phyloP scores from a whole-genome alignment of 208 protist genomes.

The Lotmaria passim region DNA sequence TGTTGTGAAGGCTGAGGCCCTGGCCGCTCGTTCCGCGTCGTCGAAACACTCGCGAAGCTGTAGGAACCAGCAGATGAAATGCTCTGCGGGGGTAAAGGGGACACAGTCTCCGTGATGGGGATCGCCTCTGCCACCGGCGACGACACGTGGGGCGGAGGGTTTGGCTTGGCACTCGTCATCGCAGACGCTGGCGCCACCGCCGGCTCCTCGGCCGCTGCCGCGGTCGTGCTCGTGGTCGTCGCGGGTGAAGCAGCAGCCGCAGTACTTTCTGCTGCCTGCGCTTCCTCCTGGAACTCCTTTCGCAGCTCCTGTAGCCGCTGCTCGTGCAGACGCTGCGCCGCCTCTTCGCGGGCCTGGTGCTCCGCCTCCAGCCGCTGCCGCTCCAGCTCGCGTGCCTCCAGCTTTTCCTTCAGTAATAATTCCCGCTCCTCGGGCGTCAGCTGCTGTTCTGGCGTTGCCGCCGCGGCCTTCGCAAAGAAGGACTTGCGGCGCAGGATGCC shows the following conservation, averaged over 20 bases:
- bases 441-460: constrained; percentile 7
- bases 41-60: constrained; percentile 18
- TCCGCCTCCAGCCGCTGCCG: constrained; percentile 18
- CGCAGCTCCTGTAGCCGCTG: constrained; percentile 23
- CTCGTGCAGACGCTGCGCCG: constrained; percentile 6
- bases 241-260: background rate
- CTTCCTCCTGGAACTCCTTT: background rate
- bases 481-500: constrained; percentile 26
- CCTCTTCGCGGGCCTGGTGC: constrained; percentile 16
- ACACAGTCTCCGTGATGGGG: background rate
- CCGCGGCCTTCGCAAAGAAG: constrained; percentile 7
- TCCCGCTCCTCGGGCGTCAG: constrained; percentile 9
- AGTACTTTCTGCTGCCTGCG: background rate
- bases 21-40: constrained; percentile 3
- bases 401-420: constrained; percentile 8
- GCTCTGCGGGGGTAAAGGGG: background rate
- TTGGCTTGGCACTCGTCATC: background rate
- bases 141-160: background rate
- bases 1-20: background rate
- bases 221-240: background rate
- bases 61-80: constrained; percentile 15
- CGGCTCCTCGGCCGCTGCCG: no score
- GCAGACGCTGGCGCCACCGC: background rate
- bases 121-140: background rate
- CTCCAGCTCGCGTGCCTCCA: constrained; percentile 19